phyloP scores from a whole-genome alignment of 345 rosid species.

The Boechera stricta region DNA sequence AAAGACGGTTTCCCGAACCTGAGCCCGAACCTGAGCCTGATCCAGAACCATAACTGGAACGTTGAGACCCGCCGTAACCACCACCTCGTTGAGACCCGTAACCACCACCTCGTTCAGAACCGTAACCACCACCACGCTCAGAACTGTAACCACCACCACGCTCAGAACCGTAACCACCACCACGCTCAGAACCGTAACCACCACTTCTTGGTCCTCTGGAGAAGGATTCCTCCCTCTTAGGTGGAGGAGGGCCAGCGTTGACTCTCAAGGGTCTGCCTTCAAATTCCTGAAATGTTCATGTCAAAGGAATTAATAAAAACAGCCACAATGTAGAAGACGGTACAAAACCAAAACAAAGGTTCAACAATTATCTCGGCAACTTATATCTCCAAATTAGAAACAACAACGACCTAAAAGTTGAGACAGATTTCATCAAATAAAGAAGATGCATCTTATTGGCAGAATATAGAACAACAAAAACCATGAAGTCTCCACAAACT shows the following conservation, averaged over 20 bases:
- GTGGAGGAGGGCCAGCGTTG: conserved; percentile 85
- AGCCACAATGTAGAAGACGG: neutral
- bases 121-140: conserved; percentile 37
- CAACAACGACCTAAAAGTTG: neutral
- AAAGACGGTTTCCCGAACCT: conserved; percentile 62
- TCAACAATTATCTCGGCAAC: neutral
- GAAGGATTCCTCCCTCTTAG: conserved; percentile 60
- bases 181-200: conserved; percentile 44
- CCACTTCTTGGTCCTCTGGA: conserved; percentile 54
- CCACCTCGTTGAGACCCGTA: conserved; percentile 27
- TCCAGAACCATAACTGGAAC: conserved; percentile 46
- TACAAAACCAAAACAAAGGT: neutral
- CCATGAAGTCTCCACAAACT: conserved; percentile 14
- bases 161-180: conserved; percentile 29
- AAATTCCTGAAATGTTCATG: conserved; percentile 64
- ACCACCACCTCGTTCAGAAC: conserved; percentile 36
- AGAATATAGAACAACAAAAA: neutral
- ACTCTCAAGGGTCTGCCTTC: conserved; percentile 92
- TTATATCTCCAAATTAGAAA: neutral
- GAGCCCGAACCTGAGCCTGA: conserved; percentile 41
- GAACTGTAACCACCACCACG: conserved; percentile 34
- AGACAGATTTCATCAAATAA: neutral
- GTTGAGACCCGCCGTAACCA: conserved; percentile 35
- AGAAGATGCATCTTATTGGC: conserved; percentile 2
- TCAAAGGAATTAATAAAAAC: conserved; percentile 3